Conservation (phyloP, 176 grass and related monocot genomes). For the Thalia dealbata region DNA sequence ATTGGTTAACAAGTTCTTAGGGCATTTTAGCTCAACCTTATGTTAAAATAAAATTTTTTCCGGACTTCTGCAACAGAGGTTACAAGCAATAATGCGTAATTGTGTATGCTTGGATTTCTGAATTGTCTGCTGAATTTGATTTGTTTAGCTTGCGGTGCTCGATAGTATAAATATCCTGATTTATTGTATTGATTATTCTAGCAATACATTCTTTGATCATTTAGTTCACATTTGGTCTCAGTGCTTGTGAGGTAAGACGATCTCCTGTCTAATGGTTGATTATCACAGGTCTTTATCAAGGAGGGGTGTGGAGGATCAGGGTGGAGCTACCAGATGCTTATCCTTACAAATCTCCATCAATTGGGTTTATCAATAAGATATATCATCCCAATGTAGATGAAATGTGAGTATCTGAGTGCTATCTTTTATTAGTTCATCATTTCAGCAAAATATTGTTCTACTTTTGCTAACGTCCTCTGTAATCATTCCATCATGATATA, state of each 20-base stretch:
- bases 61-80: not conserved
- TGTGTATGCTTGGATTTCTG: not conserved
- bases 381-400: slow-evolving; percentile 98
- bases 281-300: slow-evolving; percentile 85
- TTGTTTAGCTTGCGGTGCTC: not conserved
- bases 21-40: not conserved
- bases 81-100: not conserved
- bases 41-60: not conserved
- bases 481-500: no score
- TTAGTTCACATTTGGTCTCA: not conserved
- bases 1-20: not conserved
- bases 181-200: not conserved
- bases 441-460: not conserved
- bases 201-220: not conserved
- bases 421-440: not conserved
- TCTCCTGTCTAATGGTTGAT: not conserved
- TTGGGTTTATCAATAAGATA: slow-evolving; percentile 89
- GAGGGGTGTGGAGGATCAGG: slow-evolving; percentile 88
- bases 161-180: not conserved
- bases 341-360: slow-evolving; percentile 86
- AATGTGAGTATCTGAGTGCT: slow-evolving; percentile 47
- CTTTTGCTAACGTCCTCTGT: not conserved
- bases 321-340: slow-evolving; percentile 89
- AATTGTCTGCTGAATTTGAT: not conserved
- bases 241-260: not conserved